Conservation (phyloP, 169 alveolate genomes). For the Babesia divergens region DNA sequence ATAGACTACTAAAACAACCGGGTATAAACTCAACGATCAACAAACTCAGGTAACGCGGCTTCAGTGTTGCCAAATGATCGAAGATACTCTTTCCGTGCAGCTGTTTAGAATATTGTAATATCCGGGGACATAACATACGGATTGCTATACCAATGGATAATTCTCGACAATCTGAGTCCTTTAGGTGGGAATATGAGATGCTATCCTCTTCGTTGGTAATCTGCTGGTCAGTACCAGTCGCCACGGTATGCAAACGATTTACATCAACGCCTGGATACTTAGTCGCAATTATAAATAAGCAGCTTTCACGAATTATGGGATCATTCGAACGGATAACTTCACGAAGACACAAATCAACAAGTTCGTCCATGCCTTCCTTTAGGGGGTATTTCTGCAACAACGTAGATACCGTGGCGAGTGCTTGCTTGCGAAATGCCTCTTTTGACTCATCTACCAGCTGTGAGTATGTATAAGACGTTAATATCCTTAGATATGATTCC, state of each 20-base stretch:
- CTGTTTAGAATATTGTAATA: slow-evolving; percentile 41
- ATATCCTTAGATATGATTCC: background rate
- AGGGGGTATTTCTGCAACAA: slow-evolving; percentile 24
- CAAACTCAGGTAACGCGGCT: slow-evolving; percentile 20
- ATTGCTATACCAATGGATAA: slow-evolving; percentile 45
- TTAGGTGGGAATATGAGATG: background rate
- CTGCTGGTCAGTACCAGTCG: slow-evolving; percentile 17
- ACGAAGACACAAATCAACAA: slow-evolving; percentile 15
- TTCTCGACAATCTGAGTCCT: background rate
- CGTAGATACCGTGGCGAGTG: slow-evolving; percentile 23
- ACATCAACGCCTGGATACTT: slow-evolving; percentile 11
- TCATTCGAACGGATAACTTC: slow-evolving; percentile 40
- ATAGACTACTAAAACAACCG: background rate
- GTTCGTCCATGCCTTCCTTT: background rate
- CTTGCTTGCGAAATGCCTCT: slow-evolving; percentile 5
- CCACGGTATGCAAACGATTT: slow-evolving; percentile 35
- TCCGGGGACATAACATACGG: slow-evolving; percentile 46
- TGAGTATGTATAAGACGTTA: slow-evolving; percentile 18
- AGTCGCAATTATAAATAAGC: background rate
- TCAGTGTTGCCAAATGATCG: slow-evolving; percentile 28
- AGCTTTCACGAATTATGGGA: slow-evolving; percentile 20
- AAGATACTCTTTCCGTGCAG: slow-evolving; percentile 33
- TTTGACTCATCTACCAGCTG: slow-evolving; percentile 22
- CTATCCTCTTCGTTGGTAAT: background rate
- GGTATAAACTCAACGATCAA: slow-evolving; percentile 43